Base-by-base conservation (phyloP, 805 yeast genomes). In the Myxozyma udenii region DNA sequence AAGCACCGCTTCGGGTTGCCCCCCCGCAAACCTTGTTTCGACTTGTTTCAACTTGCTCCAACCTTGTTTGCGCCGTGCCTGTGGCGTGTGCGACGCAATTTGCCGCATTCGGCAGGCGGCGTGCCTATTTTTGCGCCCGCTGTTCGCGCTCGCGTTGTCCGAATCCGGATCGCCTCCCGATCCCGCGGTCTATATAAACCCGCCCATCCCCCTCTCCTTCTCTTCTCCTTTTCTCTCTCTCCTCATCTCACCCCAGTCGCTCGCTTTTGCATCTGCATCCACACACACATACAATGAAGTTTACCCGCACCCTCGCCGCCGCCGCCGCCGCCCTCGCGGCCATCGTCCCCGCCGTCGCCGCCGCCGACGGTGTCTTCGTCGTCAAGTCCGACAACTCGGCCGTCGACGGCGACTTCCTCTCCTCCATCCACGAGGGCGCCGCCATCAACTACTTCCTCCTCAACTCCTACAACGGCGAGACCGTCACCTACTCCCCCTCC, bases 371-470 rank as follows among this genome's bases (percentile, higher is more conserved):
- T 21, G 35, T 48, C n/a, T 12, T 32, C 21, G 6, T 11, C 22
- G 41, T 19, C 22, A 14, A 11, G 14, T 28, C 33, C 33, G 62
- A 58, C 39, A 48, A 67, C 50, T 22, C 62, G 4, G 55, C 48
- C 6, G 46, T 73, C 45, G 52, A 70, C 51, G 70, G 69, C 33
- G 48, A 62, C 18, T 69, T 66, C 40, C 51, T 72, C 36, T 53
- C 62, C 43, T 52, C 67, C 28, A 51, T 51, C 38, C 79, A 74
- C 60, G 75, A 71, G 61, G 78, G 78, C 59, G 78, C 78, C 46
- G 78, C 71, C 47, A 62, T 73, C 51, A 64, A 68, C 65, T 75
- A 73, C 63, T 68, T 71, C 64, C 53, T 70, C 40, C 46, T 36
- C 42, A 49, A 44, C 22, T 44, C 30, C 33, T 48, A 43, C 33